These are phyloP conservation scores for Monascus purpureus DNA, from an alignment of 495 filamentous ascomycete genomes.

Conservation along the genomic window DNA sequence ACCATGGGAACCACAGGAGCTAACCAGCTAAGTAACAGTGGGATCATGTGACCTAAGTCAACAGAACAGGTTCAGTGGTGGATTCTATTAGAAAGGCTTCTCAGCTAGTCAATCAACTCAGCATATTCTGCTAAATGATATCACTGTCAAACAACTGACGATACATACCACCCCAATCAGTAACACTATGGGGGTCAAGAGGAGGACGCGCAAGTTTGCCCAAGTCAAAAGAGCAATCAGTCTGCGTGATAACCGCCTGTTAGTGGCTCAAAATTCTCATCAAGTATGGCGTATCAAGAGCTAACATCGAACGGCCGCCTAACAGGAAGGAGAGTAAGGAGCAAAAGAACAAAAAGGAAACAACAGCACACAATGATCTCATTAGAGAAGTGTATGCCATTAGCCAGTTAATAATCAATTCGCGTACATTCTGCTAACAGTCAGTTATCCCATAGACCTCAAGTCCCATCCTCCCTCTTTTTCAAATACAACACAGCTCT, in stretches of 20 bases:
- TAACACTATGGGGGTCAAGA: slow-evolving; percentile 7
- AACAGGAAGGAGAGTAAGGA: slow-evolving; percentile 3
- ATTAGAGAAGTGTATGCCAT: slow-evolving; percentile 5
- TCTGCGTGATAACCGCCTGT: slow-evolving; percentile 5
- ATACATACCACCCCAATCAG: no score
- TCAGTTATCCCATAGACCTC: slow-evolving; percentile 19
- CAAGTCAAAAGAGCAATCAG: slow-evolving; percentile 6
- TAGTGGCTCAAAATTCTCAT: background rate
- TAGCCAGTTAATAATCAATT: background rate
- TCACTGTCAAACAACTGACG: no score
- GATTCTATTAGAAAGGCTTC: no score
- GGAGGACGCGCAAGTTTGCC: slow-evolving; percentile 6
- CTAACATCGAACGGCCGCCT: background rate
- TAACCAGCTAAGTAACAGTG: no score
- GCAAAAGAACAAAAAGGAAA: slow-evolving; percentile 2
- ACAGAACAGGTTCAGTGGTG: no score
- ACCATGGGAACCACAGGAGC: no score
- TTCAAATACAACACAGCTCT: slow-evolving; percentile 5
- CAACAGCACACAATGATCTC: slow-evolving; percentile 1
- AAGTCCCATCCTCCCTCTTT: slow-evolving; percentile 39
- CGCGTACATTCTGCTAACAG: slow-evolving; percentile 20
- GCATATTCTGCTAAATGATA: no score
- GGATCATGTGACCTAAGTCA: no score
- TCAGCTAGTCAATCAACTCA: no score
- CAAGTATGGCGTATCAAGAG: background rate